These are phyloP conservation scores for Pholiota microspora DNA, from an alignment of 768 basidiomycete species.

Conservation along the genomic window DNA sequence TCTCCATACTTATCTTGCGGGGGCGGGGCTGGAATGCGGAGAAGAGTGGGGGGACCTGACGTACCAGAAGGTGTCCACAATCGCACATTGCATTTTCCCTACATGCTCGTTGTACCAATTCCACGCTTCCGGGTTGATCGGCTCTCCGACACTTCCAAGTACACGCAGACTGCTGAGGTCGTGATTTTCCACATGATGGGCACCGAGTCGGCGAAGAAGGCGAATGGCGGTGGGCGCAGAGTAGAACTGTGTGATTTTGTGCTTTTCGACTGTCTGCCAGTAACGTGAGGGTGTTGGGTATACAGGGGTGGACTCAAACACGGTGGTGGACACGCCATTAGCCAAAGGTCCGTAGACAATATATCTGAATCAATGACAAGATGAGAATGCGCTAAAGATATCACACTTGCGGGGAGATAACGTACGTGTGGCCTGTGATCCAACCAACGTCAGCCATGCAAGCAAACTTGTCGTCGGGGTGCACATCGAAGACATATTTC, in stretches of 20 bases:
- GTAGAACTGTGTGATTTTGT: constrained; percentile 96
- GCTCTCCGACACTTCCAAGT: constrained; percentile 93
- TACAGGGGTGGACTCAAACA: constrained; percentile 96
- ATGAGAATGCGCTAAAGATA: constrained; percentile 12
- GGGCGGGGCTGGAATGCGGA: not conserved
- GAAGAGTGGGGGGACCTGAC: constrained; percentile 13
- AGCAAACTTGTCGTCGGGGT: constrained; percentile 93
- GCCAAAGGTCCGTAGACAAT: constrained; percentile 94
- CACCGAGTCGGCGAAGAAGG: constrained; percentile 75
- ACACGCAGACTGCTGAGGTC: constrained; percentile 84
- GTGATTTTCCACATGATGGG: constrained; percentile 79
- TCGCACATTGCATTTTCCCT: constrained; percentile 82
- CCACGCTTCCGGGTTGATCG: constrained; percentile 99
- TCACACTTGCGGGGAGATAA: constrained; percentile 5
- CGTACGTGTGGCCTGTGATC: constrained; percentile 94
- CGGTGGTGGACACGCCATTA: constrained; percentile 80
- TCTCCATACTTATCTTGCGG: not conserved
- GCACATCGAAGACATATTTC: constrained; percentile 97
- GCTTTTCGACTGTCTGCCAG: constrained; percentile 93
- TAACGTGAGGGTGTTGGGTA: constrained; percentile 96
- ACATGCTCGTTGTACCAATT: constrained; percentile 98
- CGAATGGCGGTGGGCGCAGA: constrained; percentile 94
- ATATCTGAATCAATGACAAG: constrained; percentile 50
- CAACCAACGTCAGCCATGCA: constrained; percentile 99
- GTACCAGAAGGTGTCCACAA: constrained; percentile 90